Conservation (phyloP, 306 rosid genomes). For the Astragalus membranaceus region DNA sequence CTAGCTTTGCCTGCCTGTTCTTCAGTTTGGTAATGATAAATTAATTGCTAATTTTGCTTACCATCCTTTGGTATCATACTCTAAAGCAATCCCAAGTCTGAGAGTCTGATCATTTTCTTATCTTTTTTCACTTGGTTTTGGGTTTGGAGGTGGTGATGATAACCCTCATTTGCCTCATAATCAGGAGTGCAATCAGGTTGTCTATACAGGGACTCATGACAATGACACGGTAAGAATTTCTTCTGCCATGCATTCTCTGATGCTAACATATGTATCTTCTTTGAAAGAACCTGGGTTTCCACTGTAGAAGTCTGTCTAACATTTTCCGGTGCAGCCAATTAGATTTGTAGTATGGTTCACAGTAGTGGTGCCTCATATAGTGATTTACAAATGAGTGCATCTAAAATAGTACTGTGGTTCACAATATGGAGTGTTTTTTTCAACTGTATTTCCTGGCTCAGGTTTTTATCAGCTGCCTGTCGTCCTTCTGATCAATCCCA, state of each 20-base stretch:
- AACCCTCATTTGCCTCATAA: conserved; percentile 93
- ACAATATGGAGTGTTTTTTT: too few species aligned
- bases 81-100: neutral
- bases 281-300: neutral
- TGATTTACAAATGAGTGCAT: too few species aligned
- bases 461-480: too few species aligned
- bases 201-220: conserved; percentile 94
- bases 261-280: neutral
- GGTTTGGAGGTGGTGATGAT: conserved; percentile 68
- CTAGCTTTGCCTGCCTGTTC: conserved; percentile 96
- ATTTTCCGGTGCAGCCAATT: neutral
- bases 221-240: conserved; percentile 41
- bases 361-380: too few species aligned
- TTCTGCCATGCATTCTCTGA: conserved; percentile 9
- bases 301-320: neutral
- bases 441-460: too few species aligned
- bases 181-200: conserved; percentile 84
- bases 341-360: neutral
- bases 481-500: too few species aligned
- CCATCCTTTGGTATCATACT: neutral
- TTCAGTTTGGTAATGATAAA: conserved; percentile 71
- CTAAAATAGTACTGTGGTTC: too few species aligned
- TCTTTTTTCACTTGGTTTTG: conserved; percentile 28
- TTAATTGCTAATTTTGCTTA: conserved; percentile 11
- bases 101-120: neutral